Base-by-base conservation (phyloP, 345 rosid species). In the Punica granatum region DNA sequence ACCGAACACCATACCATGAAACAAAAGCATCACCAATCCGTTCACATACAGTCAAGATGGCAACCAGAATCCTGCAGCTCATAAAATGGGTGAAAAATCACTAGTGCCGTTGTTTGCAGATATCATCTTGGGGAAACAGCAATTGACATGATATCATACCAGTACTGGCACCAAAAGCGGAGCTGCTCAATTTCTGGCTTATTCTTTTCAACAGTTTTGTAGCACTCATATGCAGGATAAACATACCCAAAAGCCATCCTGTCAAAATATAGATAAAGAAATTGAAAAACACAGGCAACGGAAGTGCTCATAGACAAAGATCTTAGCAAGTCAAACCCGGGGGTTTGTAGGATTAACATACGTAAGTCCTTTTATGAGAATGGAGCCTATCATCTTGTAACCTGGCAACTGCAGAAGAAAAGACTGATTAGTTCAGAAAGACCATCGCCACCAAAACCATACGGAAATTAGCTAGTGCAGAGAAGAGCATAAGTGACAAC, bases 141-240 rank as follows among this genome's bases (percentile, higher is more conserved):
- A 37, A 5, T 48, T 11, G 46, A 5, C 7, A 23, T 35, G 32
- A 36, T 39, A 9, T 37, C 18, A 23, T 81, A 86, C 97, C 97
- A 93, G 71, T 90, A 93, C n/a, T 84, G 92, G 77, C 97, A 93
- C 96, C 96, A 87, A 70, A 88, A 87, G 60, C 79, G 80, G 67
- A 88, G 87, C 42, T 87, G 84, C 68, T 77, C 83, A 41, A 75
- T 76, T 31, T 81, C 89, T 26, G 81, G 81, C 68, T 66, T 76
- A 44, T 72, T 84, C 71, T 81, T 83, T 80, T 88, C 94, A 49
- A 81, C 88, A 25, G 79, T 73, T 70, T 90, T 92, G 64, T 81
- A 83, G 65, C 98, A 92, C 76, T 90, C 79, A 42, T 85, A 90
- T 4, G 96, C 96, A 1, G 94, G 97, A 65, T 90, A 90, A 1